Evolutionary conservation across 495 filamentous ascomycete genomes (phyloP).

Genomic region (Trichoderma erinaceum): DNA sequence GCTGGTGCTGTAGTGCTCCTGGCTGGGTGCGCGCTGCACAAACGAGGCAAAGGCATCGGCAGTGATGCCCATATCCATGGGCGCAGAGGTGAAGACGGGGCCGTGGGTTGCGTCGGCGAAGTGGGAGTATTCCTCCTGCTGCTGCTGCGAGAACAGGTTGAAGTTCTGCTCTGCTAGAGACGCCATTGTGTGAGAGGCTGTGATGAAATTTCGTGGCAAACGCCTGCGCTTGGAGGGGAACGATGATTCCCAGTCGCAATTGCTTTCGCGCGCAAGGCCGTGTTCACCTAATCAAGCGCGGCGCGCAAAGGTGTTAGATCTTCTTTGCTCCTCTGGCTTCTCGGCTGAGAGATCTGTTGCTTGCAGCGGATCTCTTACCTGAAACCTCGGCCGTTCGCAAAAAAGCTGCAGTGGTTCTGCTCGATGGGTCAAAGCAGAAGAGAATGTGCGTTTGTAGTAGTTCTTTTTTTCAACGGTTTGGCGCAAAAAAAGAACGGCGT

Average conservation of each 20-base stretch:
- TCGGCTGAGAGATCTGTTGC: neutral
- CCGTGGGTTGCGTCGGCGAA: constrained; percentile 39
- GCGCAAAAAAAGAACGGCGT: neutral
- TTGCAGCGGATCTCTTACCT: neutral
- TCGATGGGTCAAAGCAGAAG: neutral
- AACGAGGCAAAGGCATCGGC: constrained; percentile 28
- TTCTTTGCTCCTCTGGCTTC: neutral
- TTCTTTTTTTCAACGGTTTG: neutral
- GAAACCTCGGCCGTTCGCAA: neutral
- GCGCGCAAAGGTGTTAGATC: neutral
- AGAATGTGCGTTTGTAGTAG: neutral
- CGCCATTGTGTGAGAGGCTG: constrained; percentile 24
- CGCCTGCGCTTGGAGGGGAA: neutral
- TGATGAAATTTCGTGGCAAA: constrained; percentile 5
- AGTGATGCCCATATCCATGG: constrained; percentile 38
- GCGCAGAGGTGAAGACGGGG: constrained; percentile 28
- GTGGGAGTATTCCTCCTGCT: constrained; percentile 34
- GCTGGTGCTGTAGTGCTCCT: constrained; percentile 9
- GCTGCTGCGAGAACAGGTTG: constrained; percentile 29
- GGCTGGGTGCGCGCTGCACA: constrained; percentile 5
- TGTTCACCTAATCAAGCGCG: neutral
- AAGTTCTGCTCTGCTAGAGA: constrained; percentile 28
- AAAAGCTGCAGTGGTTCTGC: neutral
- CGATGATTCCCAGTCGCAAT: neutral
- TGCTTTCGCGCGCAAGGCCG: neutral